Conservation (phyloP, 129 eudicot genomes). For the Chrysanthemum lavandulifolium region DNA sequence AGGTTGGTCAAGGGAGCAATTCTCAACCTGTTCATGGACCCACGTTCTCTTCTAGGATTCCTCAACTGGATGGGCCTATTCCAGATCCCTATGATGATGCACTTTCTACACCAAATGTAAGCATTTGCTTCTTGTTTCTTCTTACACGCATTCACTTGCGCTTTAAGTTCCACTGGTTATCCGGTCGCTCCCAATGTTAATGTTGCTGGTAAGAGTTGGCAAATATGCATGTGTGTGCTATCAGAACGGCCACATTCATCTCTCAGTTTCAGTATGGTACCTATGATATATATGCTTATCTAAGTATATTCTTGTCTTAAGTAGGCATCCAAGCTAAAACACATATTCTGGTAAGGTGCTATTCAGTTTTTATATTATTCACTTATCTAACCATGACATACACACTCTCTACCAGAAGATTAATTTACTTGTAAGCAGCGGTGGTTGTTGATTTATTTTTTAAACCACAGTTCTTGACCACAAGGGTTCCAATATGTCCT, state of each 20-base stretch:
- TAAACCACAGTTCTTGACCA: too few species aligned
- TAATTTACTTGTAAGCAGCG: too few species aligned
- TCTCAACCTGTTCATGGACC: slow-evolving; percentile 37
- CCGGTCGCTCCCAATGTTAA: too few species aligned
- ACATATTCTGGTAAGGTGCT: not conserved
- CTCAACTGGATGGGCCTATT: slow-evolving; percentile 93
- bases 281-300: not conserved
- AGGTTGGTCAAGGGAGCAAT: slow-evolving; percentile 50
- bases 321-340: slow-evolving; percentile 1
- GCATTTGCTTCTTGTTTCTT: slow-evolving; percentile 19
- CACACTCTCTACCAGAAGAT: too few species aligned
- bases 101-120: slow-evolving; percentile 95
- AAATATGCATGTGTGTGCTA: not conserved
- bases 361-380: too few species aligned
- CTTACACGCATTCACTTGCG: not conserved
- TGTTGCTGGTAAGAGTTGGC: not conserved
- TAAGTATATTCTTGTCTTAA: not conserved
- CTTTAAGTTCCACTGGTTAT: too few species aligned
- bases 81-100: slow-evolving; percentile 95
- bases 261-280: not conserved
- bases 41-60: slow-evolving; percentile 50
- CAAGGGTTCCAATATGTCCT: too few species aligned
- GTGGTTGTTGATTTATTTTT: too few species aligned
- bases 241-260: not conserved
- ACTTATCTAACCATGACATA: too few species aligned